Evolutionary conservation across 768 basidiomycete genomes (phyloP).

Genomic region (Coprinopsis marcescibilis): DNA sequence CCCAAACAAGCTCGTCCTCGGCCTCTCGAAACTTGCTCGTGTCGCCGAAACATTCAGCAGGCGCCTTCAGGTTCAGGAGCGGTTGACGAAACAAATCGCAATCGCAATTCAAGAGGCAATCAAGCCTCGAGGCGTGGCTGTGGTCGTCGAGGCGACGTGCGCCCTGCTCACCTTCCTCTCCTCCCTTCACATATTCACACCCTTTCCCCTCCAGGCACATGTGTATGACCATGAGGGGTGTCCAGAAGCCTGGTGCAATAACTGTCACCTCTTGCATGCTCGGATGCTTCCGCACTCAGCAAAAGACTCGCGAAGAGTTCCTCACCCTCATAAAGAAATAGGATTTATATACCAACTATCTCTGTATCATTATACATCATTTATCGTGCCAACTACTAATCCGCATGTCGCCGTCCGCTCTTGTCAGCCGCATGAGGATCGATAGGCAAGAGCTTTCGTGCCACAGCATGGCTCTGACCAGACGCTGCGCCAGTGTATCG

Average conservation of each 20-base stretch:
- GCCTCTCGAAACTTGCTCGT: slow-evolving; percentile 91
- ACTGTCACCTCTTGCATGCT: slow-evolving; percentile 98
- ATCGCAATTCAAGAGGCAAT: slow-evolving; percentile 98
- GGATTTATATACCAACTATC: slow-evolving; percentile 6
- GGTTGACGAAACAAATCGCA: slow-evolving; percentile 95
- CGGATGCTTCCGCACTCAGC: slow-evolving; percentile 96
- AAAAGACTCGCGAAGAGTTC: slow-evolving; percentile 98
- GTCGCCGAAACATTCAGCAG: slow-evolving; percentile 97
- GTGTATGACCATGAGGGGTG: slow-evolving; percentile 99
- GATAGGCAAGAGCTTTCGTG: slow-evolving; percentile 55
- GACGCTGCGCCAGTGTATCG: slow-evolving; percentile 35
- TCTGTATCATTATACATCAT: slow-evolving; percentile 11
- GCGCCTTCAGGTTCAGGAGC: slow-evolving; percentile 94
- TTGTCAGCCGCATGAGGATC: slow-evolving; percentile 59
- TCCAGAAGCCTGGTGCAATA: slow-evolving; percentile 94
- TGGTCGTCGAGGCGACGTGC: slow-evolving; percentile 98
- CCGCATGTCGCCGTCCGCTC: slow-evolving; percentile 50
- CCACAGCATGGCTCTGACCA: slow-evolving; percentile 34
- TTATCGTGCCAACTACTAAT: slow-evolving; percentile 18
- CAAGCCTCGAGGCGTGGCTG: slow-evolving; percentile 94
- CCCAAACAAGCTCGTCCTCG: slow-evolving; percentile 89
- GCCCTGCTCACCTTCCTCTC: slow-evolving; percentile 22
- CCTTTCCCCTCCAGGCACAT: slow-evolving; percentile 57
- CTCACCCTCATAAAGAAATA: slow-evolving; percentile 71
- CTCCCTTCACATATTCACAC: not conserved